phyloP scores from a whole-genome alignment of 495 filamentous ascomycete species.

The Hyaloscypha bicolor region DNA sequence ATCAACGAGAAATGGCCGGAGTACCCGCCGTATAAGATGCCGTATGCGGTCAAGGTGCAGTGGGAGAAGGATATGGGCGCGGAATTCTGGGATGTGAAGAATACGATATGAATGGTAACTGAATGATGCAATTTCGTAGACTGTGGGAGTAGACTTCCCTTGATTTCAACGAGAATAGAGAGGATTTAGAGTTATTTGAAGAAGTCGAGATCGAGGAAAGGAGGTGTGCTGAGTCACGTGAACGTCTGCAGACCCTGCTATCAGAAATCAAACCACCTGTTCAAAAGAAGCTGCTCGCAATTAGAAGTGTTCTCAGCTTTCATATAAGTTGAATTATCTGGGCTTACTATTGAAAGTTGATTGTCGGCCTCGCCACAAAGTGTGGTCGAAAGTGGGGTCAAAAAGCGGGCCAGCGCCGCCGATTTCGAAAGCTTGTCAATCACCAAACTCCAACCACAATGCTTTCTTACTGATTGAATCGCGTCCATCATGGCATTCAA shows the following conservation, averaged over 20 bases:
- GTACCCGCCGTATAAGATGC: conserved; percentile 52
- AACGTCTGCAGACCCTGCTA: not conserved
- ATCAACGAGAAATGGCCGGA: conserved; percentile 61
- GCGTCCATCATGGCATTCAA: conserved; percentile 14
- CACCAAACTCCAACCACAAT: not conserved
- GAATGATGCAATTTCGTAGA: not conserved
- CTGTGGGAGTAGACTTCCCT: not conserved
- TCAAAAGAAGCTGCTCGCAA: too few species aligned
- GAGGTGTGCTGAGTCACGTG: not conserved
- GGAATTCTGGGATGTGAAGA: conserved; percentile 29
- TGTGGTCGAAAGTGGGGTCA: not conserved
- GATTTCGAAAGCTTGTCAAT: not conserved
- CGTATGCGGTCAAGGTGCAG: conserved; percentile 25
- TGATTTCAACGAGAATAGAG: not conserved
- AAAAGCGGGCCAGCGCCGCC: not conserved
- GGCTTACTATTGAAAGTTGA: too few species aligned
- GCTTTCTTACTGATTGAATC: not conserved
- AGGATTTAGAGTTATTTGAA: not conserved
- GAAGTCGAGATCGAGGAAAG: not conserved
- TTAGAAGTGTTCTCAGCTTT: too few species aligned
- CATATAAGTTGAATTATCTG: too few species aligned
- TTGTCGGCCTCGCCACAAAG: too few species aligned
- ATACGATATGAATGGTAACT: conserved; percentile 13
- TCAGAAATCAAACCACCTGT: not conserved
- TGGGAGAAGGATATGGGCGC: conserved; percentile 26